Base-by-base conservation (phyloP, 1,139 yeast species). In the Saccharomyces hybrid region DNA sequence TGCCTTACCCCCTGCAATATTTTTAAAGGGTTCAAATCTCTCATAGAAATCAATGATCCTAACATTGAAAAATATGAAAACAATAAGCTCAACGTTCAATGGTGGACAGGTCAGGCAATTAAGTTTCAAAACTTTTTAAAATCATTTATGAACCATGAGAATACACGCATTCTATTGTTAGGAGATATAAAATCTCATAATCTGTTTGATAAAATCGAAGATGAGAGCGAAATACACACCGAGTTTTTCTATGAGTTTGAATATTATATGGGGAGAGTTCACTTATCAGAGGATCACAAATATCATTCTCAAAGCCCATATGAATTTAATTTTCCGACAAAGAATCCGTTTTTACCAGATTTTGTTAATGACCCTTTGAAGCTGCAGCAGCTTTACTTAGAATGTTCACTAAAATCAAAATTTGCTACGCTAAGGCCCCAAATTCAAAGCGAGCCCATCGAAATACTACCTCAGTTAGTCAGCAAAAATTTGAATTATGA, bases 21-120 rank as follows among this genome's bases (percentile, higher is more conserved):
- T 2, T 57, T 80, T 44, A 73, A 72, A 57, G 79, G 79, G 0
- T 59, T 68, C 3, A 69, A 73, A 1, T 69, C 72, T 49, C 69
- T 75, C 64, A 70, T 69, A 28, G 62, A 59, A 27, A 52, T 60
- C 1, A 64, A 64, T 14, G 50, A 52, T 13, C 32, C 62, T 0
- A 62, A 55, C 13, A 23, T 59, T 1, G 73, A 72, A 1, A 68
- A 68, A 6, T 70, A 63, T 57, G 53, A 54, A 3, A 77, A 74
- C 34, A 60, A 61, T 26, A 46, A 53, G 8, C 58, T 62, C 5
- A 68, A 74, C 3, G 62, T 64, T 51, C 50, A 57, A 4, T 75
- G 74, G 72, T 78, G 84, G 83, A 28, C 61, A 1, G 50, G 61
- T 0, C 68, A 68, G 50, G 78, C 82, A 0, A 47, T 49, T 0